Evolutionary conservation across 192 early-diverging fungal genomes (phyloP).

Genomic region (Coemansia sp.): DNA sequence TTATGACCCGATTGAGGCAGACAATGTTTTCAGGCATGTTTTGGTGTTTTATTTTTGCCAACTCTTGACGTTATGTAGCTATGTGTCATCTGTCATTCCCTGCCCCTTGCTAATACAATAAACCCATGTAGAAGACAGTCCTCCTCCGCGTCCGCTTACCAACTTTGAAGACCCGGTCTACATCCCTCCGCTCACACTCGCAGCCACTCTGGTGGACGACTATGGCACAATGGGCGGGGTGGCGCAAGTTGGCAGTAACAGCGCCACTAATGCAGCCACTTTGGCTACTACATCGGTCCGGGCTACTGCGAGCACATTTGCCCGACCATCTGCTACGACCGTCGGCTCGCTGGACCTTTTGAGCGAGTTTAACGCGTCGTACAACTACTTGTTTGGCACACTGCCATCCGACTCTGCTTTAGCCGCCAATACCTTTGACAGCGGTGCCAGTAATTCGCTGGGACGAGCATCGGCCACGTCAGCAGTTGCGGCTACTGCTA

Average conservation of each 20-base stretch:
- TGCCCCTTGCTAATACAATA: not conserved
- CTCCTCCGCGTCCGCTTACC: constrained; percentile 39
- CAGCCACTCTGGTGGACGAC: constrained; percentile 45
- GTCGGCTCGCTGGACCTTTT: constrained; percentile 22
- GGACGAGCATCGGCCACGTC: not conserved
- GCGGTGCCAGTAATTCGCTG: not conserved
- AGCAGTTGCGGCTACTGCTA: not conserved
- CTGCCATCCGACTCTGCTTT: constrained; percentile 21
- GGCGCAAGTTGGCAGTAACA: constrained; percentile 1
- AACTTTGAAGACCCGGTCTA: constrained; percentile 50
- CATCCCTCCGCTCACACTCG: constrained; percentile 51
- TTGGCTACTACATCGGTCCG: constrained; percentile 1
- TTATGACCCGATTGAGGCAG: not conserved
- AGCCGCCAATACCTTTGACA: not conserved
- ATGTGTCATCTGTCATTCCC: constrained; percentile 2
- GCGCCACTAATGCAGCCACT: constrained; percentile 1
- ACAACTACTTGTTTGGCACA: constrained; percentile 42
- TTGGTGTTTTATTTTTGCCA: constrained; percentile 1
- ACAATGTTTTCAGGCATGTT: constrained; percentile 1
- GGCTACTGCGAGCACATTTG: constrained; percentile 10
- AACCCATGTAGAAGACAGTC: constrained; percentile 42
- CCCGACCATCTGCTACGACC: not conserved
- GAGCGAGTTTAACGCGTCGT: constrained; percentile 46
- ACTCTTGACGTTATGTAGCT: constrained; percentile 1
- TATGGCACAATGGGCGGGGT: constrained; percentile 15